Conservation (phyloP, 108 stramenopile genomes). For the Licmophora abbreviata region DNA sequence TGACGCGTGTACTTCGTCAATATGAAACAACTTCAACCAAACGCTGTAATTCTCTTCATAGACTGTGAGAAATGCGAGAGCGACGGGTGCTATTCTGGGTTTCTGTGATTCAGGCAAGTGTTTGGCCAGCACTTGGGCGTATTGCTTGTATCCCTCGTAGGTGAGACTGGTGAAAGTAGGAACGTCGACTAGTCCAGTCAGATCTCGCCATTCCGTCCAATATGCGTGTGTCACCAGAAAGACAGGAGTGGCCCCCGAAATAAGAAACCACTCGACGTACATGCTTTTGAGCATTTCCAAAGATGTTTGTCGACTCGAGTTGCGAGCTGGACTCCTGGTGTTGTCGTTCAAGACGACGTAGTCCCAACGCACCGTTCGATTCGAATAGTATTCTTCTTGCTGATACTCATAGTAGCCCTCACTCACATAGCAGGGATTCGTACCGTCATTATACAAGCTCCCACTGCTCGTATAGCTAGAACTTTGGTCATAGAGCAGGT, state of each 20-base stretch:
- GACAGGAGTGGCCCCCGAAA: slow-evolving; percentile 26
- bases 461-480: slow-evolving; percentile 15
- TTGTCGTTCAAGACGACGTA: slow-evolving; percentile 45
- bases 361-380: slow-evolving; percentile 14
- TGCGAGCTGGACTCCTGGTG: slow-evolving; percentile 30
- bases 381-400: background rate
- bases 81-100: slow-evolving; percentile 41
- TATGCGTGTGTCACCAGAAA: slow-evolving; percentile 43
- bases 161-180: slow-evolving; percentile 36
- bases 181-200: slow-evolving; percentile 31
- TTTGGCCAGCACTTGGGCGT: slow-evolving; percentile 19
- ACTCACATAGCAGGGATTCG: slow-evolving; percentile 33
- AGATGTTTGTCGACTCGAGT: slow-evolving; percentile 21
- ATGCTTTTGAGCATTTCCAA: slow-evolving; percentile 23
- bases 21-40: slow-evolving; percentile 32
- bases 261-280: slow-evolving; percentile 26
- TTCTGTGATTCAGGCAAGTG: slow-evolving; percentile 19
- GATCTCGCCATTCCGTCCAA: slow-evolving; percentile 21
- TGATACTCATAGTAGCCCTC: background rate
- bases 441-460: slow-evolving; percentile 30
- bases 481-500: background rate
- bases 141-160: slow-evolving; percentile 31
- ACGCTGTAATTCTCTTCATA: slow-evolving; percentile 39
- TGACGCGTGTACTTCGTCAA: slow-evolving; percentile 40
- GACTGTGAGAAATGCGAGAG: slow-evolving; percentile 40